phyloP scores from a whole-genome alignment of 345 rosid genomes.

The Populus nigra region DNA sequence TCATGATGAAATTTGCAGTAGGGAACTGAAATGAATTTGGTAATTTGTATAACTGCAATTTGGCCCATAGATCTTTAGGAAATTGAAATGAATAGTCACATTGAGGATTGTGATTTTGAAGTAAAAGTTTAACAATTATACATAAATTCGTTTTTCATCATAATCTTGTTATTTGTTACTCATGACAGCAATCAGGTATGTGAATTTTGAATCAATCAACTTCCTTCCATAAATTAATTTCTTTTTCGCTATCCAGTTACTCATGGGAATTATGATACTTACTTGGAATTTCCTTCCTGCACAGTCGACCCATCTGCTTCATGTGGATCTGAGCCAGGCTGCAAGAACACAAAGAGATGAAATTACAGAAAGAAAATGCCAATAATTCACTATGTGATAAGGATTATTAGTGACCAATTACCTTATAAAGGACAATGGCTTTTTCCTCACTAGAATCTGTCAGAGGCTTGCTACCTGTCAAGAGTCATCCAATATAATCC shows the following conservation, averaged over 20 bases:
- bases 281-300: conserved; percentile 73
- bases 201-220: neutral
- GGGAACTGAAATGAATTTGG: neutral
- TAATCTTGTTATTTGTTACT: neutral
- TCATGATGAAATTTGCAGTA: neutral
- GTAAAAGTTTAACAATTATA: neutral
- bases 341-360: conserved; percentile 34
- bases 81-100: neutral
- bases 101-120: neutral
- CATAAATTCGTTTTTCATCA: neutral
- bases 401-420: conserved; percentile 24
- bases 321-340: conserved; percentile 63
- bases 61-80: neutral
- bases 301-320: conserved; percentile 50
- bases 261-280: conserved; percentile 22
- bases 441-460: conserved; percentile 61
- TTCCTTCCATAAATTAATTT: neutral
- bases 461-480: conserved; percentile 49
- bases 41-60: neutral
- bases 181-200: neutral
- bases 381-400: conserved; percentile 4
- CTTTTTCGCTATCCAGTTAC: neutral
- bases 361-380: conserved; percentile 10
- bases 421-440: conserved; percentile 88
- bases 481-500: conserved; percentile 24